Base-by-base conservation (phyloP, 2,329 filamentous ascomycete species). In the Cadophora malorum region DNA sequence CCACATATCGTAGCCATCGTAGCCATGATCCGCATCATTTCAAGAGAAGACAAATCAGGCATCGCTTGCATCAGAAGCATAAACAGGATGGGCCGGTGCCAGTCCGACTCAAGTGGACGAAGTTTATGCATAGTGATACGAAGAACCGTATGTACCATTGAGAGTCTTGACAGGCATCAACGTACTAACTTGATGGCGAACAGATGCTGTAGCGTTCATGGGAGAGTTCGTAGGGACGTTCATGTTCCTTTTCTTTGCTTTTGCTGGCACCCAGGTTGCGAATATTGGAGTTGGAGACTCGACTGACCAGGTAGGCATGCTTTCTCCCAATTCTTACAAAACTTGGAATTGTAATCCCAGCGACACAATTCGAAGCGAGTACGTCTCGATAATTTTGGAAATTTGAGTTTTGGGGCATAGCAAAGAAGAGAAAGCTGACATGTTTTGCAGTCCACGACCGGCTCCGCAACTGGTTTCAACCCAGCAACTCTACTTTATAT, bases 41-140 rank as follows among this genome's bases (percentile, higher is more conserved):
- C 5, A 56, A 47, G 38, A 25, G 63, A 35, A 47, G 52, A 31
- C 21, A 25, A 35, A 58, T 58, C 16, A 55, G 63, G 21, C 63
- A 64, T 49, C 47, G 50, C 10, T 25, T 47, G 38, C 63, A 64
- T 31, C 63, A 64, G 49, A 65, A 63, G 23, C 49, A 64, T 47
- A 69, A 69, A 60, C 28, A 41, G 25, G 62, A 66, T 53, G 61
- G 60, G 31, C 38, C 33, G n/a, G 53, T 69, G 14, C 64, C 63
- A 1, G 38, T 61, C 1, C 45, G 60, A 63, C n/a, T 61, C 0
- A 21, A 31, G 1, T 78, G 80, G 75, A 80, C 78, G 3, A 77
- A 81, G 38, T 83, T 80, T 81, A 83, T 84, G 81, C 79, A 83
- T 73, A 82, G 80, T 7, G 72, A 79, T 56, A 70, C 81, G 67